Base-by-base conservation (phyloP, 2,329 filamentous ascomycete genomes). In the Epichloe aotearoae region DNA sequence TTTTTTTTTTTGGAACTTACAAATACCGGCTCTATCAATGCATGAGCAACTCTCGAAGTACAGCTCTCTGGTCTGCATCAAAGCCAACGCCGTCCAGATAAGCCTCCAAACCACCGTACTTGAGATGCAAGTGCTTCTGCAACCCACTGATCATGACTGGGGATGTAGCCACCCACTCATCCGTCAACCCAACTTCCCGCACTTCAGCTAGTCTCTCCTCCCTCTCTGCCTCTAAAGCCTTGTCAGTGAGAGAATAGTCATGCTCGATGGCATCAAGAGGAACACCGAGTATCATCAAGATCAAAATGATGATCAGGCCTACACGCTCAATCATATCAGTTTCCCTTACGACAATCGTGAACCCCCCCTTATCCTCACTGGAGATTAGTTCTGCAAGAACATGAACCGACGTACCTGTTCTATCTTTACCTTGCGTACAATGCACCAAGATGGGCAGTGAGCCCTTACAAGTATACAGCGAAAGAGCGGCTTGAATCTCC, bases 361-460 rank as follows among this genome's bases (percentile, higher is more conserved):
- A 1, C 30, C 30, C 26, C 26, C 30, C 30, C 30, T 4, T 30
- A 30, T 30, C 8, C 10, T 30, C 30, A 10, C 30, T 30, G 10
- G 30, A 30, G 30, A 11, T 11, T 11, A 30, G 30, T 30, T 4
- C 30, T 30, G 30, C 30, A 30, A 30, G 30, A 30, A 30, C 8
- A 30, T 30, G 30, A 30, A 30, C 36, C 12, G 7, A 44, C 55
- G 48, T 53, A 65, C 66, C 66, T 50, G 68, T 70, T 2, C 89
- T 78, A 61, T 95, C 89, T 63, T 95, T 95, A 52, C 89, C 89
- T 60, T 94, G 88, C 1, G 88, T 93, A 65, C 89, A 95, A 65
- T 95, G 88, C 2, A 93, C 69, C 7, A 95, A 62, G 1, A 82
- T 66, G 0, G 88, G 88, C 55, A 82, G 80, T 15, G 72, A 73